Evolutionary conservation across 768 basidiomycete genomes (phyloP).

Genomic region (Termitomyces sp.): DNA sequence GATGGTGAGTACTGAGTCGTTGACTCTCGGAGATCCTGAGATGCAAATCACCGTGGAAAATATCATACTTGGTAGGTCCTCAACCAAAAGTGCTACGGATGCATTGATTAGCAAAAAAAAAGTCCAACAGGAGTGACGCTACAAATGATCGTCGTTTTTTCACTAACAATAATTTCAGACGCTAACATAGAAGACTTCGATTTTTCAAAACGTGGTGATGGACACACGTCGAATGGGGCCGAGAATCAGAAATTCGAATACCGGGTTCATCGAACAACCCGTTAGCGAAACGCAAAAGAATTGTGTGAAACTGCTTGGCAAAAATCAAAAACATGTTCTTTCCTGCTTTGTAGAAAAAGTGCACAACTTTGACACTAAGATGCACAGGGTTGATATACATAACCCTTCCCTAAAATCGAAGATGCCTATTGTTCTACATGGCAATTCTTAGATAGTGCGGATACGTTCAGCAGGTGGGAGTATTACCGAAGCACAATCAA

Average conservation of each 20-base stretch:
- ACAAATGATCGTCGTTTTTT: too few species aligned
- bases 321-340: too few species aligned
- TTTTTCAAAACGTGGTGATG: too few species aligned
- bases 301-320: too few species aligned
- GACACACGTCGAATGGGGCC: background rate
- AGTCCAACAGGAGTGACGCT: background rate
- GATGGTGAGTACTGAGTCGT: background rate
- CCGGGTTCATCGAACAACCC: too few species aligned
- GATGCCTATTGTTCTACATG: background rate
- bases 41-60: background rate
- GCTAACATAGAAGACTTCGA: background rate
- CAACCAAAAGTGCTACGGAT: background rate
- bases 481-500: background rate
- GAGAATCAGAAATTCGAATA: background rate
- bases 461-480: background rate
- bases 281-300: too few species aligned
- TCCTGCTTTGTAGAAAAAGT: too few species aligned
- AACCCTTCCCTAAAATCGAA: background rate
- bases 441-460: background rate
- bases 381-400: background rate
- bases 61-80: background rate
- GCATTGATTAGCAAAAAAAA: accelerated
- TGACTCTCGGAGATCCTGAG: too few species aligned
- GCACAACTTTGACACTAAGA: too few species aligned
- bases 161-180: background rate